A percentile compares a stretch with the other conserved stretches of the same genome.
Evolutionary conservation across 2,329 filamentous ascomycete genomes (phyloP).

Genomic region (Ustilaginoidea virens): DNA sequence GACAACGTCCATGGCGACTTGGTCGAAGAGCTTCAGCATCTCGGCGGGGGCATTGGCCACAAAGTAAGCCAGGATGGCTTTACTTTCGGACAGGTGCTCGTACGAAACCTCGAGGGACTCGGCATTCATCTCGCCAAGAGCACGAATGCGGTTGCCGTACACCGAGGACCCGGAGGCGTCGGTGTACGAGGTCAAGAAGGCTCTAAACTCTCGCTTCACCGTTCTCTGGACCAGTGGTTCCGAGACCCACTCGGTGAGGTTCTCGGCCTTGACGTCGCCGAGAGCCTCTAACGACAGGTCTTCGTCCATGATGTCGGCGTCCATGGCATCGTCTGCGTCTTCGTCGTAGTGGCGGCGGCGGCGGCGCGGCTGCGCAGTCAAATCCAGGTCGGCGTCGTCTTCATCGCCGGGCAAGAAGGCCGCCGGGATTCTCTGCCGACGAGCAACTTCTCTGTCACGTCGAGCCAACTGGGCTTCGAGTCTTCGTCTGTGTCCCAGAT

Average conservation of each 20-base stretch:
- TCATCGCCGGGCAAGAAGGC: constrained; percentile 71
- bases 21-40: constrained; percentile 89
- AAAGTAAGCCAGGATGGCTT: constrained; percentile 91
- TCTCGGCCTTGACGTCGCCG: constrained; percentile 83
- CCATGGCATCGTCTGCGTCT: constrained; percentile 83
- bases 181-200: constrained; percentile 90
- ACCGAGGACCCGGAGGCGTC: constrained; percentile 82
- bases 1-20: constrained; percentile 92
- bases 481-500: constrained; percentile 48
- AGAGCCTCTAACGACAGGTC: constrained; percentile 85
- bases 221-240: constrained; percentile 81
- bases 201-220: constrained; percentile 92
- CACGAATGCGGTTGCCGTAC: constrained; percentile 86
- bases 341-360: constrained; percentile 88
- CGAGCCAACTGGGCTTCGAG: constrained; percentile 61
- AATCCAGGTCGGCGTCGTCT: constrained; percentile 69
- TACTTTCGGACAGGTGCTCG: constrained; percentile 75
- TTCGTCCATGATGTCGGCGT: constrained; percentile 86
- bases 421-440: constrained; percentile 50
- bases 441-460: constrained; percentile 56
- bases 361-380: constrained; percentile 72
- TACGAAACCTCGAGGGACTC: constrained; percentile 95
- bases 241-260: constrained; percentile 88
- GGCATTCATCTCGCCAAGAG: constrained; percentile 91
- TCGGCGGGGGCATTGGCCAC: constrained; percentile 91